These are phyloP conservation scores for Urostyla sp. DNA, from an alignment of 73 alveolate species.

Conservation along the genomic window DNA sequence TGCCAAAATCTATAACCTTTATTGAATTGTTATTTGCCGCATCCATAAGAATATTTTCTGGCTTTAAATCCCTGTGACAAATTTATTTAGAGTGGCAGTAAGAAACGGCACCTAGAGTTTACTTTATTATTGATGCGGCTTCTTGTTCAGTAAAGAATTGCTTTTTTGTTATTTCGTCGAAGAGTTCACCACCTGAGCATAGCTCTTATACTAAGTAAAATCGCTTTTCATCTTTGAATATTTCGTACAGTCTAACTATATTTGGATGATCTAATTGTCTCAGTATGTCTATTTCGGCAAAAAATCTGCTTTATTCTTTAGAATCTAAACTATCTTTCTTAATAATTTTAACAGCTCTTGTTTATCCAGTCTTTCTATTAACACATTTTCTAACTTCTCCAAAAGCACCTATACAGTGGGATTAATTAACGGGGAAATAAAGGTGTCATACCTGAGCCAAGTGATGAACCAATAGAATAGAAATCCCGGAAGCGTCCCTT, in stretches of 20 bases:
- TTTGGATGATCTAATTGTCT: conserved; percentile 87
- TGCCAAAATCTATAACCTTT: conserved; percentile 84
- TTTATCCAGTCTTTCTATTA: conserved; percentile 61
- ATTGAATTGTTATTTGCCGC: conserved; percentile 18
- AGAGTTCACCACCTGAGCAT: conserved; percentile 89
- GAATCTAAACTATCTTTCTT: conserved; percentile 61
- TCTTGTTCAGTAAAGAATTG: conserved; percentile 68
- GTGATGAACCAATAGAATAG: conserved; percentile 51
- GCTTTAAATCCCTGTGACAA: conserved; percentile 84
- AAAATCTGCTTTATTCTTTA: conserved; percentile 58
- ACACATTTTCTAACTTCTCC: conserved; percentile 69
- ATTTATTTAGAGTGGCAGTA: conserved; percentile 85
- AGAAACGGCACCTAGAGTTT: conserved; percentile 78
- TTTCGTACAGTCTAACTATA: conserved; percentile 78
- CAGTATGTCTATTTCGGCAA: conserved; percentile 77
- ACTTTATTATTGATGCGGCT: conserved; percentile 78
- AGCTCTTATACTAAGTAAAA: conserved; percentile 75
- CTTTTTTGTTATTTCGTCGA: conserved; percentile 77
- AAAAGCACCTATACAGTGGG: conserved; percentile 67
- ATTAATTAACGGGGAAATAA: too few species aligned
- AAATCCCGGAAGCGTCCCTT: conserved; percentile 66
- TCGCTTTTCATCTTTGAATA: conserved; percentile 73
- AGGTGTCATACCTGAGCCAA: conserved; percentile 56
- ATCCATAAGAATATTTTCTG: conserved; percentile 84
- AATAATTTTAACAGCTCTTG: conserved; percentile 74